A percentile compares a stretch with the other conserved stretches of the same genome.
Evolutionary conservation across 2,329 filamentous ascomycete species (phyloP).

Genomic region (Aspergillus arachidicola): DNA sequence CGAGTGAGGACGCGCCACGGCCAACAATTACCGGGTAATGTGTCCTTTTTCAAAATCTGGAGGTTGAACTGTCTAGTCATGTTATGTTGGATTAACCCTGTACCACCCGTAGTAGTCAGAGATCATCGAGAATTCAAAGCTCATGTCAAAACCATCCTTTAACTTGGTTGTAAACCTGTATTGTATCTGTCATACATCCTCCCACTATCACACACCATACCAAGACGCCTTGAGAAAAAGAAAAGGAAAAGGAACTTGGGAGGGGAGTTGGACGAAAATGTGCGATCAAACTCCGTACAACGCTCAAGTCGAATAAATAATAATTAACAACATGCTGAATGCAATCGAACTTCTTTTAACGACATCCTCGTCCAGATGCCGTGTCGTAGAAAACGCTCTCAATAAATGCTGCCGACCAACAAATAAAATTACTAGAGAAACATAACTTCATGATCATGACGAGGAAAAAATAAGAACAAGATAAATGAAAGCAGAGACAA

Average conservation of each 20-base stretch:
- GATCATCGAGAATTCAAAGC: background rate
- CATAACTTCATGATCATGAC: slow-evolving; percentile 20
- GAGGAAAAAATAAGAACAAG: background rate
- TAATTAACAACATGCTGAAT: background rate
- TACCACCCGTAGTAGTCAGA: background rate
- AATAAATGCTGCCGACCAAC: slow-evolving; percentile 2
- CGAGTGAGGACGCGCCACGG: background rate
- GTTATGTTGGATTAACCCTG: background rate
- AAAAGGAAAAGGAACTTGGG: background rate
- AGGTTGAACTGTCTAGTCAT: background rate
- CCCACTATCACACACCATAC: background rate
- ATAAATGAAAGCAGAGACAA: background rate
- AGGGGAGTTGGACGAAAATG: background rate
- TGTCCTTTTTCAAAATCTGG: background rate
- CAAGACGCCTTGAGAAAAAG: slow-evolving; percentile 5
- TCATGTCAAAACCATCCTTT: background rate
- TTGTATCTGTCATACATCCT: background rate
- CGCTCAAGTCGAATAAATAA: slow-evolving; percentile 2
- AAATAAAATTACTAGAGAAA: slow-evolving; percentile 8
- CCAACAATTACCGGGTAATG: background rate
- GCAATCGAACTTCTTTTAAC: background rate
- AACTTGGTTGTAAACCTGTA: background rate
- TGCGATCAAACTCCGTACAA: background rate
- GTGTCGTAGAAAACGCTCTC: slow-evolving; percentile 1
- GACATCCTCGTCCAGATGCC: background rate